Evolutionary conservation across 768 basidiomycete genomes (phyloP).

Genomic region (Auriculariales sp.): DNA sequence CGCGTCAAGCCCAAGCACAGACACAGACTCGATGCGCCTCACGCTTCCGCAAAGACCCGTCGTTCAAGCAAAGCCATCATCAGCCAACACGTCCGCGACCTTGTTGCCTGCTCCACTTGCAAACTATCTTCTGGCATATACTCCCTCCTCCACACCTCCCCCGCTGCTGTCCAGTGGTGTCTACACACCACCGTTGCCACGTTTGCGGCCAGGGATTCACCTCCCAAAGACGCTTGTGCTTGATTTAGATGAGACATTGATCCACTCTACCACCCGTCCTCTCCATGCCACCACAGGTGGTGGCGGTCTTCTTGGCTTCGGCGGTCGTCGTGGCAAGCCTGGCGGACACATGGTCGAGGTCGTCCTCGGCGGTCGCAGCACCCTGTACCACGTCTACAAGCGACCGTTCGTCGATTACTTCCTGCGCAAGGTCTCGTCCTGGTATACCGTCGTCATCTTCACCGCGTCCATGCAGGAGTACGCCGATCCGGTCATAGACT

Average conservation of each 20-base stretch:
- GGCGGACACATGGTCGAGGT: constrained; percentile 88
- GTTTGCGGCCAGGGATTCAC: constrained; percentile 60
- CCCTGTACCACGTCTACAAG: constrained; percentile 96
- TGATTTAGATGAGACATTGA: constrained; percentile 95
- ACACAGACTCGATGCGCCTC: constrained; percentile 9
- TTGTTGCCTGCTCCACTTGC: neutral
- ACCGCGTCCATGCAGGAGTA: constrained; percentile 99
- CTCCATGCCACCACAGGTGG: constrained; percentile 29
- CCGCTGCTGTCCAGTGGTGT: constrained; percentile 16
- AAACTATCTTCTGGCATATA: constrained; percentile 9
- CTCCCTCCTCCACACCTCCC: constrained; percentile 11
- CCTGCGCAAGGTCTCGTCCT: constrained; percentile 82
- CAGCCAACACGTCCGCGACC: neutral
- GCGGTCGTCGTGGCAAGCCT: constrained; percentile 44
- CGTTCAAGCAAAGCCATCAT: constrained; percentile 1
- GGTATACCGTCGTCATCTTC: constrained; percentile 98
- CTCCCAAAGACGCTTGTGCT: constrained; percentile 89
- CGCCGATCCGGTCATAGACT: constrained; percentile 98
- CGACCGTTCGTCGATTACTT: constrained; percentile 95
- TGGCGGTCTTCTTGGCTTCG: constrained; percentile 39
- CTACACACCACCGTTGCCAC: constrained; percentile 41
- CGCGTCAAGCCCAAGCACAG: constrained; percentile 15
- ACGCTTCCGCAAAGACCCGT: constrained; percentile 2
- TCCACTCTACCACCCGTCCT: constrained; percentile 88
- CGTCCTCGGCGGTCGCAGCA: constrained; percentile 72